Evolutionary conservation across 768 basidiomycete genomes (phyloP).

Genomic region (Pulveroboletus ravenelii): DNA sequence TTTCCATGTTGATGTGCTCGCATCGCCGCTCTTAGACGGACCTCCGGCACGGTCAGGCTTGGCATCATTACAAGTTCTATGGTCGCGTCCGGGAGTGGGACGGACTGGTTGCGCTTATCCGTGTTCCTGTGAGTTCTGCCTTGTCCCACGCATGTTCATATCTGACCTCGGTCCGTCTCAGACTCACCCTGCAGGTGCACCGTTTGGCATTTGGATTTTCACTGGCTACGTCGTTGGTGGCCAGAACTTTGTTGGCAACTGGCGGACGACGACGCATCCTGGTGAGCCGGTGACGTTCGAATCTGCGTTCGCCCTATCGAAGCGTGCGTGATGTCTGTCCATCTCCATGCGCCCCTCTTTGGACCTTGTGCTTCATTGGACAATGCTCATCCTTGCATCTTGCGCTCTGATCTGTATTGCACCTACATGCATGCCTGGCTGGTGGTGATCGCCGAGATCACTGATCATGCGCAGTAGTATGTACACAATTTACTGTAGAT

Average conservation of each 20-base stretch:
- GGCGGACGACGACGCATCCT: slow-evolving; percentile 42
- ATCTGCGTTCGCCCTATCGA: slow-evolving; percentile 59
- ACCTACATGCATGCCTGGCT: slow-evolving; percentile 3
- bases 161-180: slow-evolving; percentile 10
- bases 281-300: slow-evolving; percentile 49
- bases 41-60: slow-evolving; percentile 40
- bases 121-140: slow-evolving; percentile 32
- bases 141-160: background rate
- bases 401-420: slow-evolving; percentile 8
- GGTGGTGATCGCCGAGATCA: slow-evolving; percentile 5
- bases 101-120: slow-evolving; percentile 50
- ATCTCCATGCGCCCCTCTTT: background rate
- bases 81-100: slow-evolving; percentile 58
- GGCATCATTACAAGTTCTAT: slow-evolving; percentile 44
- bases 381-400: slow-evolving; percentile 3
- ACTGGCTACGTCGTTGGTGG: slow-evolving; percentile 68
- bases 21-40: slow-evolving; percentile 40
- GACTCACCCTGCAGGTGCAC: background rate
- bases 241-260: slow-evolving; percentile 66
- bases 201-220: slow-evolving; percentile 42
- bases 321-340: slow-evolving; percentile 28
- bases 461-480: slow-evolving; percentile 8
- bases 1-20: background rate
- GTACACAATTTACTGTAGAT: slow-evolving; percentile 16
- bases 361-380: slow-evolving; percentile 6